Evolutionary conservation across 2,329 filamentous ascomycete genomes (phyloP), one percentile per base, ranked within the genome.

Genomic region (Ustulina deusta): DNA sequence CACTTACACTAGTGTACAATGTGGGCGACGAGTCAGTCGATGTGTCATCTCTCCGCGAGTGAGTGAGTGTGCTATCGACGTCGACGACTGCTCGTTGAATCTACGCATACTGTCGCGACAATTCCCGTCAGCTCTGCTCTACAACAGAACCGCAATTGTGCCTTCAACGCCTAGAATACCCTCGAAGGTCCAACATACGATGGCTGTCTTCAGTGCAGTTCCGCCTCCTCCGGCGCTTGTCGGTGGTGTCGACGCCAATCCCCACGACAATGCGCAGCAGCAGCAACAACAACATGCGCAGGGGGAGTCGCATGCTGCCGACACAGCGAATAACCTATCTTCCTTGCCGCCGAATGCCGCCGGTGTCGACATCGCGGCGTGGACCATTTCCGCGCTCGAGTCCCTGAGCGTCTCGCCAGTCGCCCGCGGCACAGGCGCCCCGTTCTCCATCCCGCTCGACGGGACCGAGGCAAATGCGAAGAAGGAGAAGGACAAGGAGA

Each of bases 401-500:
- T 85, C 83, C 51, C 84, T 86, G 51, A 85, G 81, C 75, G 80
- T 90, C 48, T 85, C 87, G 0, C 83, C 87, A 10, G 75, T 83
- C 29, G 84, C 85, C n/a, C 84, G 85, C 56, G 89, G 89, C 61
- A 87, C 87, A 2, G 87, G 88, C 52, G 85, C 87, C 32, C 85
- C 89, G 4, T 85, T 97, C 61, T 85, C 90, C 56, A 96, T 97
- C 72, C 90, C 93, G 1, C 87, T 97, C 61, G 92, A 97, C 78
- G 87, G 89, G 34, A 91, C 96, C 78, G 79, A 71, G 76, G 34
- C 91, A 25, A 20, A 40, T 2, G 54, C 95, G 78, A 79, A 70
- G 76, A 70, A 71, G 51, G 73, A 48, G 61, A 71, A 77, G n/a
- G n/a, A n/a, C n/a, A n/a, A n/a, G 10, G 52, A 70, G 61, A 71